Conservation (phyloP, 352 stramenopile genomes). For the Pythium phragmitis region DNA sequence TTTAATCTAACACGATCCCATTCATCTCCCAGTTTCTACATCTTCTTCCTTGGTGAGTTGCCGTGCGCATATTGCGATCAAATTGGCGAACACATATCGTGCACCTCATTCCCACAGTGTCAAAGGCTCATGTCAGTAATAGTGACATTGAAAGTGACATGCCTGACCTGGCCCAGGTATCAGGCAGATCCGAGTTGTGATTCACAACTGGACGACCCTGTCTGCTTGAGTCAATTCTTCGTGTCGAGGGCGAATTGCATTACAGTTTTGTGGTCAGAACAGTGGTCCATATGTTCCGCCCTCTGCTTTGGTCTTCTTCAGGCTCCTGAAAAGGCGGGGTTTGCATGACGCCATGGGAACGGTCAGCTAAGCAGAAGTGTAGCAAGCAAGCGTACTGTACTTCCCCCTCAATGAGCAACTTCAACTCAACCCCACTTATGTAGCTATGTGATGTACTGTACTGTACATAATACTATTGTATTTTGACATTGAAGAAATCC, state of each 20-base stretch:
- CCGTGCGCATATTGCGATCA: not conserved
- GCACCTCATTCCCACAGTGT: too few species aligned
- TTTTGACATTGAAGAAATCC: too few species aligned
- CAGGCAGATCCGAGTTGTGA: too few species aligned
- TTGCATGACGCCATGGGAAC: conserved; percentile 3
- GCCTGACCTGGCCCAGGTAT: too few species aligned
- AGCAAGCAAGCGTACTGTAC: not conserved
- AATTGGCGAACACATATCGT: too few species aligned
- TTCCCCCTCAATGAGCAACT: conserved; percentile 7
- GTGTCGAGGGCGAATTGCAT: conserved; percentile 12
- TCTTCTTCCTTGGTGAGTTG: not conserved
- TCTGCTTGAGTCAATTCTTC: not conserved
- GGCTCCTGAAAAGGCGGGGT: too few species aligned
- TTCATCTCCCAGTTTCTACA: not conserved
- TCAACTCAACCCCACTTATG: not conserved
- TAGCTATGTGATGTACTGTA: not conserved
- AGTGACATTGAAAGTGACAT: too few species aligned
- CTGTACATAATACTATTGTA: too few species aligned
- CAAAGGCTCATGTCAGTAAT: too few species aligned
- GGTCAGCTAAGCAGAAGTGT: not conserved
- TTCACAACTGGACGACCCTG: conserved; percentile 2
- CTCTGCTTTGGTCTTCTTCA: too few species aligned
- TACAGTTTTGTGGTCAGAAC: conserved; percentile 9
- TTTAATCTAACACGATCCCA: conserved; percentile 12
- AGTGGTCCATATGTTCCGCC: not conserved